Percentiles rank a stretch among this genome's conserved stretches.
These are phyloP conservation scores for Leucoagaricus sp. DNA, from an alignment of 1,284 basidiomycete species.

Conservation along the genomic window DNA sequence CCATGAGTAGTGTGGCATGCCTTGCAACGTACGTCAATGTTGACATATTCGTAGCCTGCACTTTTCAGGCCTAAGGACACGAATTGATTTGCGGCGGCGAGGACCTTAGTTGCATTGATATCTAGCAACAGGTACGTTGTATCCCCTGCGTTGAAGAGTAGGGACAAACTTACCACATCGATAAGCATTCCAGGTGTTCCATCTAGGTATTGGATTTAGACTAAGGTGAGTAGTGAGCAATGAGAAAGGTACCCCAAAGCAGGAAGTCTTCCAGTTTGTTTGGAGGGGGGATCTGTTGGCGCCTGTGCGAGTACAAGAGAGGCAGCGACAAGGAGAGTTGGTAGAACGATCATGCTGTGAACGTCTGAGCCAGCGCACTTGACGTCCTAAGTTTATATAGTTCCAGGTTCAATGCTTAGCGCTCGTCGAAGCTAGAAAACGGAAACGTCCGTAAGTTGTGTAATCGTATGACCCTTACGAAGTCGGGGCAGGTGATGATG, in stretches of 20 bases:
- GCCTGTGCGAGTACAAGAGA: slow-evolving; percentile 18
- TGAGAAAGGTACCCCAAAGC: slow-evolving; percentile 31
- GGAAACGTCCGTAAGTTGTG: not conserved
- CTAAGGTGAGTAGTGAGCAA: not conserved
- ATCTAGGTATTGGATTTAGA: slow-evolving; percentile 30
- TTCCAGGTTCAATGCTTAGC: not conserved
- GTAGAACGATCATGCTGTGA: slow-evolving; percentile 2
- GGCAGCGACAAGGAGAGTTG: slow-evolving; percentile 2
- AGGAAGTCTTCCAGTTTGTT: slow-evolving; percentile 32
- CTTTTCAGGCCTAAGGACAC: slow-evolving; percentile 48
- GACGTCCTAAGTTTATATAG: not conserved
- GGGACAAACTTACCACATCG: slow-evolving; percentile 36
- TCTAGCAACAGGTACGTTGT: slow-evolving; percentile 24
- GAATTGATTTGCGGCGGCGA: slow-evolving; percentile 49
- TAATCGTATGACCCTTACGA: not conserved
- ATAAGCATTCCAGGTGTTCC: slow-evolving; percentile 60
- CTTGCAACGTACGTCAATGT: slow-evolving; percentile 46
- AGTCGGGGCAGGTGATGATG: not conserved
- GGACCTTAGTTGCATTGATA: slow-evolving; percentile 46
- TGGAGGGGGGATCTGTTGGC: slow-evolving; percentile 32
- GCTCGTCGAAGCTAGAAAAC: not conserved
- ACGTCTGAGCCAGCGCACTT: not conserved
- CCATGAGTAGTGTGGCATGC: not conserved
- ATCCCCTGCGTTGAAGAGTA: slow-evolving; percentile 2
- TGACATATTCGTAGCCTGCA: slow-evolving; percentile 55